Conservation (phyloP, 176 grass and related monocot genomes). For the Avena eriantha region DNA sequence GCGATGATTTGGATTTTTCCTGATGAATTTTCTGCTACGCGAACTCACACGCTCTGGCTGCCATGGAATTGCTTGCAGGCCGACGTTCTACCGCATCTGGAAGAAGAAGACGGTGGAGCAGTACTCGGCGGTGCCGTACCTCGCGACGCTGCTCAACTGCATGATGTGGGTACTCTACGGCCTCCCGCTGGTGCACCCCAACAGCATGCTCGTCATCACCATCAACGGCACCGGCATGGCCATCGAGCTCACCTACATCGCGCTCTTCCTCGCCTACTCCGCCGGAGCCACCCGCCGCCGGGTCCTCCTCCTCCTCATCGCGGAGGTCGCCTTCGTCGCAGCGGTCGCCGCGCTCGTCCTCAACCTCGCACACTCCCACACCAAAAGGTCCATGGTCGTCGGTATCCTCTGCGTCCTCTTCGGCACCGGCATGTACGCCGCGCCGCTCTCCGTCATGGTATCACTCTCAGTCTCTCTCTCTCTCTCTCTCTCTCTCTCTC, state of each 20-base stretch:
- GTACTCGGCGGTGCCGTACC: conserved; percentile 89
- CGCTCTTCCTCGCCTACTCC: conserved; percentile 84
- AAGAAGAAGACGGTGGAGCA: conserved; percentile 88
- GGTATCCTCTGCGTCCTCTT: conserved; percentile 91
- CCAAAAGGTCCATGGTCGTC: conserved; percentile 80
- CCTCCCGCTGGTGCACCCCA: conserved; percentile 79
- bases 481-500: background rate
- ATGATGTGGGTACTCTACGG: conserved; percentile 99
- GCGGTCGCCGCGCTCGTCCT: conserved; percentile 68
- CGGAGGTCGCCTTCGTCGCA: conserved; percentile 63
- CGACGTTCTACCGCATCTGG: conserved; percentile 87
- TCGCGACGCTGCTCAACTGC: conserved; percentile 96
- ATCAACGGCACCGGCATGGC: conserved; percentile 87
- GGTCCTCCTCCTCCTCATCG: conserved; percentile 63
- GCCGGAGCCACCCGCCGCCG: conserved; percentile 45
- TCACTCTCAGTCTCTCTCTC: background rate
- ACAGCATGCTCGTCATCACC: conserved; percentile 95
- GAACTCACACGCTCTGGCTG: background rate
- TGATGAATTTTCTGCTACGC: too few species aligned
- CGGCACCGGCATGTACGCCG: conserved; percentile 90
- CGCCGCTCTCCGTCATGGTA: conserved; percentile 97
- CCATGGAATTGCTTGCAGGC: conserved; percentile 46
- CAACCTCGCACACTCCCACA: conserved; percentile 56
- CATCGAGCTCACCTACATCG: conserved; percentile 84
- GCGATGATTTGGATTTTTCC: background rate